Evolutionary conservation across 441 rosid genomes (phyloP).

Genomic region (Gossypium laxum): DNA sequence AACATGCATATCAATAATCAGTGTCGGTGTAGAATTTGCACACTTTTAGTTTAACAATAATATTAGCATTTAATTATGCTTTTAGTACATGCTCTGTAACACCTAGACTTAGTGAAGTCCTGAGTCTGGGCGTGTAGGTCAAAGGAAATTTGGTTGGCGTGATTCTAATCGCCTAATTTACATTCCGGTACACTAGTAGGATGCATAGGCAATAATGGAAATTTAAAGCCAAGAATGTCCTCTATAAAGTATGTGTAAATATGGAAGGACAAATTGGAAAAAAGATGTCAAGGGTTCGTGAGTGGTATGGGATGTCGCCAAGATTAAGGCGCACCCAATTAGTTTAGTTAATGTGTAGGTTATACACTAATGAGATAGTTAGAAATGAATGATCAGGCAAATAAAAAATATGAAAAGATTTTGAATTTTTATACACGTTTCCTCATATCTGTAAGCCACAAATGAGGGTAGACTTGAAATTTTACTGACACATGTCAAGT

Average conservation of each 20-base stretch:
- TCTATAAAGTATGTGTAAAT: not conserved
- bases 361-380: no score
- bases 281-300: not conserved
- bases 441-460: not conserved
- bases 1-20: no score
- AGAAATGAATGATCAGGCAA: not conserved
- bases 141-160: not conserved
- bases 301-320: not conserved
- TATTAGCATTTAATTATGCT: no score
- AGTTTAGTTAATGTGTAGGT: not conserved
- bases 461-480: no score
- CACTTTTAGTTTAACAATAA: no score
- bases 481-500: no score
- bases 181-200: not conserved
- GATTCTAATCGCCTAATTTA: not conserved
- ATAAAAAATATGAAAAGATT: not conserved
- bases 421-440: not conserved
- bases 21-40: no score
- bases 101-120: not conserved
- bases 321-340: not conserved
- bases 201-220: not conserved
- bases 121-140: not conserved
- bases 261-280: no score
- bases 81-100: not conserved
- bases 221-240: not conserved